These are phyloP conservation scores for Neurospora intermedia DNA, from an alignment of 495 filamentous ascomycete genomes.

Conservation along the genomic window DNA sequence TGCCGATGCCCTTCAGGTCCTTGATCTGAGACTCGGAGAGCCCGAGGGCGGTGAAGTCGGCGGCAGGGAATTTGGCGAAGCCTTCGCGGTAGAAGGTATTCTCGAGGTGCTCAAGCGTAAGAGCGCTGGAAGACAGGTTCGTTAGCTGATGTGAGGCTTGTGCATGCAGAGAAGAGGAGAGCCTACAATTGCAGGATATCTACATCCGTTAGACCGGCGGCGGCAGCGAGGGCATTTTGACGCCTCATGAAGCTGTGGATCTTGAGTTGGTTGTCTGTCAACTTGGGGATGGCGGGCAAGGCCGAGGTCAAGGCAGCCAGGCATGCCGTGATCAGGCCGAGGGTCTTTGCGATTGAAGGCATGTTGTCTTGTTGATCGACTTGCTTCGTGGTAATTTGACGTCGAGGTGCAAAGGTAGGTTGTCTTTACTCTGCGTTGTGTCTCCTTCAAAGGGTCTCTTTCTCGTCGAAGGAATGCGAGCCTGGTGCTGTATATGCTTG, in stretches of 20 bases:
- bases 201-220: constrained; percentile 44
- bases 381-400: background rate
- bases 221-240: constrained; percentile 42
- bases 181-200: constrained; percentile 65
- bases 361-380: constrained; percentile 23
- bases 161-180: background rate
- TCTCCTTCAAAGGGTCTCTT: constrained; percentile 1
- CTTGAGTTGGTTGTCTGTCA: constrained; percentile 28
- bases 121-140: constrained; percentile 34
- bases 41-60: constrained; percentile 47
- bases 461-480: constrained; percentile 29
- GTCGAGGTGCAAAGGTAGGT: background rate
- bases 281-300: constrained; percentile 33
- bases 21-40: constrained; percentile 36
- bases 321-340: constrained; percentile 31
- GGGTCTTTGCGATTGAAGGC: constrained; percentile 36
- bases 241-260: constrained; percentile 37
- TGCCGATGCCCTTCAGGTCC: constrained; percentile 40
- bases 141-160: constrained; percentile 4
- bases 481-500: constrained; percentile 8
- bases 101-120: constrained; percentile 57
- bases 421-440: background rate
- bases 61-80: constrained; percentile 48
- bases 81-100: constrained; percentile 50
- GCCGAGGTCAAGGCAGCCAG: constrained; percentile 36